These are phyloP conservation scores for Mortierella sp. DNA, from an alignment of 371 early-diverging fungal species.

Conservation along the genomic window DNA sequence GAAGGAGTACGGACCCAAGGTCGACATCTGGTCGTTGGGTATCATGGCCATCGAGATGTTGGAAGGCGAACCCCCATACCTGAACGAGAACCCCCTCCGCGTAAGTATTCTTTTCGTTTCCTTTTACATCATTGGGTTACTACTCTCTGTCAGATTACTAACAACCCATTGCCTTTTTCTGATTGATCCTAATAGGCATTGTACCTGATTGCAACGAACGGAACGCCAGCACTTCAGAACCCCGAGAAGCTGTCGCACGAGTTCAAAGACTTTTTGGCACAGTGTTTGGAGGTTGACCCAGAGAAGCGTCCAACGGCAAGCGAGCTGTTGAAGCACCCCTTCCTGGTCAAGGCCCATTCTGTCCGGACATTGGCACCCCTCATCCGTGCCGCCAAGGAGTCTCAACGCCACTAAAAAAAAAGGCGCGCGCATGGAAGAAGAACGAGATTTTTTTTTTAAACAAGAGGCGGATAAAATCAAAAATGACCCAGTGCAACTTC, in stretches of 20 bases:
- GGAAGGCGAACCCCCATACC: conserved; percentile 95
- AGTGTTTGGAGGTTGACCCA: conserved; percentile 89
- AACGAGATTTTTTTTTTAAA: background rate
- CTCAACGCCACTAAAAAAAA: conserved; percentile 40
- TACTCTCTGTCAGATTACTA: background rate
- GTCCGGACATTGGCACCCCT: conserved; percentile 89
- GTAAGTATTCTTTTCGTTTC: conserved; percentile 26
- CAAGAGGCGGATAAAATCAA: background rate
- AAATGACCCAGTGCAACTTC: background rate
- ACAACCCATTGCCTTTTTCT: no score
- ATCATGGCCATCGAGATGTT: conserved; percentile 97
- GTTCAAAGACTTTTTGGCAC: conserved; percentile 88
- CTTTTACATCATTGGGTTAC: background rate
- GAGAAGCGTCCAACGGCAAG: conserved; percentile 87
- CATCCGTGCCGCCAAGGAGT: conserved; percentile 88
- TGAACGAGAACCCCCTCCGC: conserved; percentile 92
- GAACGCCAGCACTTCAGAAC: conserved; percentile 92
- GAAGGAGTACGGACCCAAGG: conserved; percentile 94
- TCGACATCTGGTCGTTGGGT: conserved; percentile 98
- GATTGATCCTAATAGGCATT: conserved; percentile 72
- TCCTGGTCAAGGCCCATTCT: conserved; percentile 89
- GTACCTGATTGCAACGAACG: conserved; percentile 96
- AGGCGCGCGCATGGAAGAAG: background rate
- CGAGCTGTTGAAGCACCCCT: conserved; percentile 88
- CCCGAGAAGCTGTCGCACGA: conserved; percentile 85